Evolutionary conservation across 1,284 basidiomycete genomes (phyloP), one percentile per base, ranked within the genome.

Genomic region (Amylostereum chailletii): DNA sequence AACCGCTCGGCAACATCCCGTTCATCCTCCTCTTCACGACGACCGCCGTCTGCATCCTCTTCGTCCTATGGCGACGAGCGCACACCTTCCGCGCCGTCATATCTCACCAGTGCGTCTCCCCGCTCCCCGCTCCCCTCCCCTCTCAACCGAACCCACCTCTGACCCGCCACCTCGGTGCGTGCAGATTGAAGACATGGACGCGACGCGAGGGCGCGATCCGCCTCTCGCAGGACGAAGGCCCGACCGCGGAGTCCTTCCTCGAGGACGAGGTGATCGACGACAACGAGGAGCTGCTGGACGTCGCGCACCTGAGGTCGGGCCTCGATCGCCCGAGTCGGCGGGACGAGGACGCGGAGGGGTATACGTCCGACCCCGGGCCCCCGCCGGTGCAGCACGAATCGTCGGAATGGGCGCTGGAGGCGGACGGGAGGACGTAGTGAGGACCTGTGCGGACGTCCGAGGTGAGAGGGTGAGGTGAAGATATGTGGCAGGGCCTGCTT

Each of bases 161-260:
- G 30, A 1, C 8, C 2, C 31, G 3, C 2, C 29, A 33, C 49
- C 53, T 42, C 55, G n/a, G 2, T 45, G 38, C 34, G 34, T 50
- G 32, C 55, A 87, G 85, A 57, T 62, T 88, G 47, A 80, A 79
- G 56, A 77, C 75, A 5, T 76, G 82, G 65, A 71, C 72, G 1
- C 62, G 66, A 9, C 55, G 63, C 31, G 79, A 81, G 52, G 84
- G 85, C 4, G 69, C 64, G 2, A 83, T 88, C 53, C 76, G 85
- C 7, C 70, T 88, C 30, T 86, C 83, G 38, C 71, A 77, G 57
- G 86, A 88, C 54, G 82, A 87, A 48, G 83, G 84, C 0, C 86
- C 85, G 6, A 71, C 84, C 26, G 74, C 81, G 5, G 68, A 71
- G 9, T 79, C 80, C 49, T 86, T 87, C 55, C 59, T 88, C 45